These are phyloP conservation scores for Monilinia laxa DNA, from an alignment of 2,329 filamentous ascomycete genomes.

Conservation along the genomic window DNA sequence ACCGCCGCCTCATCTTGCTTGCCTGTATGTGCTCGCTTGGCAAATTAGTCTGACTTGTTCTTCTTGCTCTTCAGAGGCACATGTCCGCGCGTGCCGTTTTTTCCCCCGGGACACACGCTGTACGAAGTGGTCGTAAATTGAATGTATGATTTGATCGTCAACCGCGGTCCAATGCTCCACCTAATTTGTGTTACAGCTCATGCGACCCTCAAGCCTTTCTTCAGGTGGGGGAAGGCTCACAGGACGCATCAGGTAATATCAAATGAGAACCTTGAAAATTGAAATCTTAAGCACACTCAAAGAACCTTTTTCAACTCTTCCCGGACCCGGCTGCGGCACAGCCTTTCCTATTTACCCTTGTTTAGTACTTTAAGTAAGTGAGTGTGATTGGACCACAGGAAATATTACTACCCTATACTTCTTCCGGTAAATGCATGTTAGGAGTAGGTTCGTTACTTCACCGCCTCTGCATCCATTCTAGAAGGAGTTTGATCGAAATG, in stretches of 20 bases:
- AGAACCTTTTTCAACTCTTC: constrained; percentile 16
- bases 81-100: constrained; percentile 26
- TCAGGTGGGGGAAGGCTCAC: constrained; percentile 16
- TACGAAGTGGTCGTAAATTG: constrained; percentile 22
- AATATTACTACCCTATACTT: constrained; percentile 2
- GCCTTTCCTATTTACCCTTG: constrained; percentile 19
- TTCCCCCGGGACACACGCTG: constrained; percentile 24
- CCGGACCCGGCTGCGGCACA: constrained; percentile 23
- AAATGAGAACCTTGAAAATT: constrained; percentile 11
- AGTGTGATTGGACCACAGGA: constrained; percentile 7
- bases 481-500: constrained; percentile 12
- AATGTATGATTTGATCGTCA: constrained; percentile 31
- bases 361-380: background rate
- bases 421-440: constrained; percentile 1
- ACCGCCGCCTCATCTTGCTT: constrained; percentile 19
- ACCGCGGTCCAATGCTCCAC: constrained; percentile 29
- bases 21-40: constrained; percentile 14
- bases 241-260: constrained; percentile 14
- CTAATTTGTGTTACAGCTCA: constrained; percentile 28
- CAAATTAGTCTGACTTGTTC: constrained; percentile 23
- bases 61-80: constrained; percentile 22
- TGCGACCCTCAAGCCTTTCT: constrained; percentile 29
- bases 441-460: background rate
- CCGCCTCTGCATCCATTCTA: constrained; percentile 14
- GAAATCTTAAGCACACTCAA: constrained; percentile 2